Percentiles rank a stretch among this genome's conserved stretches.
Conservation (phyloP, 345 rosid genomes). For the Salix caprea region DNA sequence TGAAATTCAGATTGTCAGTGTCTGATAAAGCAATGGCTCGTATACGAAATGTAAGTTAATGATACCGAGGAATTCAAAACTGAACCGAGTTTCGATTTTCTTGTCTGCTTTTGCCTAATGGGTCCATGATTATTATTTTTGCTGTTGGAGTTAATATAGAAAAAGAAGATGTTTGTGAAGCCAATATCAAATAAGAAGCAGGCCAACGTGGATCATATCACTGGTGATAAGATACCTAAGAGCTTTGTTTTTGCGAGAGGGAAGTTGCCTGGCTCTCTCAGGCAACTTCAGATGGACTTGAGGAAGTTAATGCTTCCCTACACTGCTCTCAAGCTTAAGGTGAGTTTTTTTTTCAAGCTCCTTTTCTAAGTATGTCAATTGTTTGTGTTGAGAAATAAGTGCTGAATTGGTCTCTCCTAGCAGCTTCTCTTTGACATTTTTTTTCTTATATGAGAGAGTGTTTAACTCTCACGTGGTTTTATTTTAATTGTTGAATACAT, state of each 20-base stretch:
- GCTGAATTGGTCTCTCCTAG: not conserved
- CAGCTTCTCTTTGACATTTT: not conserved
- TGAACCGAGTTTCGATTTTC: not conserved
- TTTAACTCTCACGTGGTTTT: not conserved
- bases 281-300: constrained; percentile 80
- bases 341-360: not conserved
- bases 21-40: constrained; percentile 14
- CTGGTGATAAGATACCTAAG: constrained; percentile 83
- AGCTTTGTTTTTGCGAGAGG: constrained; percentile 89
- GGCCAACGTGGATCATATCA: constrained; percentile 58
- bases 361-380: not conserved
- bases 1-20: not conserved
- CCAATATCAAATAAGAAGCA: constrained; percentile 54
- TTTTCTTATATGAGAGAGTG: not conserved
- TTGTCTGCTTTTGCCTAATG: not conserved
- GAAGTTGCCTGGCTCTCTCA: constrained; percentile 72
- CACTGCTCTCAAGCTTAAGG: constrained; percentile 91
- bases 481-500: not conserved
- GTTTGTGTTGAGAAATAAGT: not conserved
- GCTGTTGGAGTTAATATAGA: constrained; percentile 31
- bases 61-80: not conserved
- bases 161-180: constrained; percentile 55
- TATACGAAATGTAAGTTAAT: constrained; percentile 10
- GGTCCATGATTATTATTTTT: not conserved
- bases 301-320: constrained; percentile 93